Evolutionary conservation across 371 early-diverging fungal species (phyloP).

Genomic region (Rhizopus sp.): DNA sequence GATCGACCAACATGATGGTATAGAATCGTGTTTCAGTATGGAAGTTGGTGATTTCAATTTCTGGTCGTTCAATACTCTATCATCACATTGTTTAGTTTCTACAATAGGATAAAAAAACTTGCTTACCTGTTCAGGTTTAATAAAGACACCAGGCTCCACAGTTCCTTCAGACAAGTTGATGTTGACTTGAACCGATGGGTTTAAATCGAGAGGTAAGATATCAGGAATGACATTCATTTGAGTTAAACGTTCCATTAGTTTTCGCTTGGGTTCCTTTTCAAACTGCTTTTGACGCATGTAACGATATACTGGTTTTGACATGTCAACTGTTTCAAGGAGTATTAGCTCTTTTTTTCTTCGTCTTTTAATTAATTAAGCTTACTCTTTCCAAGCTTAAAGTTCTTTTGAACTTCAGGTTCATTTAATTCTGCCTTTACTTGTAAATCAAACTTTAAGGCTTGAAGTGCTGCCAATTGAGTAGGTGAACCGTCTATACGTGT

Average conservation of each 20-base stretch:
- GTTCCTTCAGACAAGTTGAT: conserved; percentile 39
- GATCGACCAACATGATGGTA: conserved; percentile 76
- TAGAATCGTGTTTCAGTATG: conserved; percentile 70
- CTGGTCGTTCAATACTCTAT: conserved; percentile 61
- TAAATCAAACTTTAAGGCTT: conserved; percentile 62
- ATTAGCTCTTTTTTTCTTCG: conserved; percentile 6
- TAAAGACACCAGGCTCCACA: conserved; percentile 61
- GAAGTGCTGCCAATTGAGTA: conserved; percentile 53
- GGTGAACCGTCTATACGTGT: conserved; percentile 33
- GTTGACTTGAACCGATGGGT: conserved; percentile 53
- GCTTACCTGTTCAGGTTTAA: conserved; percentile 54
- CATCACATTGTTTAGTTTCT: conserved; percentile 3
- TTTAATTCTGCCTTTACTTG: conserved; percentile 74
- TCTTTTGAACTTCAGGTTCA: conserved; percentile 71
- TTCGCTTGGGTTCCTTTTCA: conserved; percentile 58
- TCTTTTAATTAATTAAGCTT: conserved; percentile 6
- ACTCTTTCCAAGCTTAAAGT: conserved; percentile 60
- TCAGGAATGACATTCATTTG: conserved; percentile 86
- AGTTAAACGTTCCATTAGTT: conserved; percentile 71
- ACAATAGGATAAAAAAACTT: background rate
- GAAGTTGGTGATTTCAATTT: conserved; percentile 62
- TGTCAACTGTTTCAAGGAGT: conserved; percentile 49
- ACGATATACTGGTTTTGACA: conserved; percentile 73
- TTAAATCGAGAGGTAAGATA: conserved; percentile 57
- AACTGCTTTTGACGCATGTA: conserved; percentile 70